Evolutionary conservation across 106 monocot genomes (phyloP).

Genomic region (Dendrobium catenatum): DNA sequence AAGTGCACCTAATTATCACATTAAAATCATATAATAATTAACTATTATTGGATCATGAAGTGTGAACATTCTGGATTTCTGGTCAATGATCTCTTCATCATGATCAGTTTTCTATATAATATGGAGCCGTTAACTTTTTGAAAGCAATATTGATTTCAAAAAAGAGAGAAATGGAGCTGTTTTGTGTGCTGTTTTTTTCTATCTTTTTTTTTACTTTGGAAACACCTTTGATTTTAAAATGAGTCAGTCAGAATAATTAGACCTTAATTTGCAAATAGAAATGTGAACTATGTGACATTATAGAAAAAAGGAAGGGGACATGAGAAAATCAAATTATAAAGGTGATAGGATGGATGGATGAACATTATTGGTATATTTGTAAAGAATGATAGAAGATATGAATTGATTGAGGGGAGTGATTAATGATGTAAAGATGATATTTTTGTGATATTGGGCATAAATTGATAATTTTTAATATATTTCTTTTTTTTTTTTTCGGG

Average conservation of each 20-base stretch:
- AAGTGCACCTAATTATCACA: neutral
- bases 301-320: neutral
- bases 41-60: neutral
- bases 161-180: neutral
- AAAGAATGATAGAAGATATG: no score
- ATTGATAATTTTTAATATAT: no score
- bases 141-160: constrained; percentile 1
- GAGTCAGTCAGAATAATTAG: neutral
- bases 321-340: neutral
- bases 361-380: no score
- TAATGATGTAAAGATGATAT: no score
- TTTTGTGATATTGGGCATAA: no score
- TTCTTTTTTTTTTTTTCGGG: no score
- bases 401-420: no score
- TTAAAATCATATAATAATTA: neutral
- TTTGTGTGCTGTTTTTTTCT: neutral
- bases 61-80: neutral
- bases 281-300: no score
- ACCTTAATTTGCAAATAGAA: neutral
- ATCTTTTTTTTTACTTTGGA: neutral
- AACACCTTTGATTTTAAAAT: neutral
- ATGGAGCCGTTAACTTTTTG: neutral
- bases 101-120: neutral
- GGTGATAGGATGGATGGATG: neutral
- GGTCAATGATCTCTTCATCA: constrained; percentile 7